These are phyloP conservation scores for Trichosporon sp. DNA, from an alignment of 1,284 basidiomycete species.

Conservation along the genomic window DNA sequence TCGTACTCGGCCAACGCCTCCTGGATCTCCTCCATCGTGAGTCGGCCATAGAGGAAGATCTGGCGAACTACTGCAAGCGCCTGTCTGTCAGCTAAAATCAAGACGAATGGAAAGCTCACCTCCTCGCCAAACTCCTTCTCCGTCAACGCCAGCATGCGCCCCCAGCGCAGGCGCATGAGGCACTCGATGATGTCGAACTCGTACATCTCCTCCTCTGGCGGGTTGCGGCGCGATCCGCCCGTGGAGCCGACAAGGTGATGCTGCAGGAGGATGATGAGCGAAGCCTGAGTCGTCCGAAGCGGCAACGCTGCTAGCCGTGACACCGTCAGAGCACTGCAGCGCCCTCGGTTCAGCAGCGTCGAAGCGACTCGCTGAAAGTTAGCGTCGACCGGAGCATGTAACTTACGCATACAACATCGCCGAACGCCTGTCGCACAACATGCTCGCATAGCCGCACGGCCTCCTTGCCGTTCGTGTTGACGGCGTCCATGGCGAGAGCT, in stretches of 20 bases:
- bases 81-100: constrained; percentile 46
- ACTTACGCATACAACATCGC: constrained; percentile 43
- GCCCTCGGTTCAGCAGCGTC: constrained; percentile 76
- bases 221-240: constrained; percentile 49
- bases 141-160: constrained; percentile 68
- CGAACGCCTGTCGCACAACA: constrained; percentile 44
- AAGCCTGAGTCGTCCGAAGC: constrained; percentile 56
- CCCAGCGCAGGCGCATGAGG: constrained; percentile 68
- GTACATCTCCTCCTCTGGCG: constrained; percentile 62
- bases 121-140: constrained; percentile 62
- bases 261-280: constrained; percentile 78
- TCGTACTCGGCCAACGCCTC: background rate
- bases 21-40: constrained; percentile 55
- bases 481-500: constrained; percentile 15
- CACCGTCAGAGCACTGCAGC: constrained; percentile 60
- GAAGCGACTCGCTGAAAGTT: constrained; percentile 63
- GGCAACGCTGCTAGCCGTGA: constrained; percentile 62
- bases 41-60: constrained; percentile 78
- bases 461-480: constrained; percentile 42
- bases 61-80: constrained; percentile 67
- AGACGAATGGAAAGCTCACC: constrained; percentile 53
- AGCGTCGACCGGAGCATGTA: background rate
- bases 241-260: constrained; percentile 87
- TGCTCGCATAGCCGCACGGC: constrained; percentile 48
- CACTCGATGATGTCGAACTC: constrained; percentile 70